Evolutionary conservation across 2,329 filamentous ascomycete genomes (phyloP).

Genomic region (Alternaria gansuensis): DNA sequence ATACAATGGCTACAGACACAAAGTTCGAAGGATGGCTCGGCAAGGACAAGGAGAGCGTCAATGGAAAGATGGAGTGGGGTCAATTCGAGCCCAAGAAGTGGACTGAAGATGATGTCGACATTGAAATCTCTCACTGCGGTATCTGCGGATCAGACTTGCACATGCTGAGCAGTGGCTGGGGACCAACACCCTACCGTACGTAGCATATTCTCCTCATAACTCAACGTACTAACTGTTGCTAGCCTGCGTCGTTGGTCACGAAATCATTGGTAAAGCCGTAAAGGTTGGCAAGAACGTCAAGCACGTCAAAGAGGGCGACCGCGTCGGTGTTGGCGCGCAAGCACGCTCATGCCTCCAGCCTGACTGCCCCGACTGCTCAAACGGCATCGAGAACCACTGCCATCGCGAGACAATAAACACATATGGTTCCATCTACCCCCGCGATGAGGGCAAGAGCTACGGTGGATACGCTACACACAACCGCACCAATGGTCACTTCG

Average conservation of each 20-base stretch:
- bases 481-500: conserved; percentile 76
- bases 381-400: conserved; percentile 61
- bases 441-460: conserved; percentile 67
- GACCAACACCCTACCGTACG: conserved; percentile 36
- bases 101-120: conserved; percentile 72
- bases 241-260: conserved; percentile 56
- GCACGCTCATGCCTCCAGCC: conserved; percentile 57
- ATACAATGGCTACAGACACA: conserved; percentile 31
- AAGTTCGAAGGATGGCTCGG: conserved; percentile 66
- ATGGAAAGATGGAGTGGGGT: conserved; percentile 66
- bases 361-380: conserved; percentile 58
- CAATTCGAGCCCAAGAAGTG: conserved; percentile 55
- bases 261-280: conserved; percentile 54
- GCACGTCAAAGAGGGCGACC: conserved; percentile 68
- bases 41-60: conserved; percentile 57
- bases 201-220: neutral
- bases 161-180: conserved; percentile 53
- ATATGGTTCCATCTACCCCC: conserved; percentile 57
- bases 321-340: conserved; percentile 62
- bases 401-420: conserved; percentile 53
- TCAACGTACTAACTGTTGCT: conserved; percentile 37
- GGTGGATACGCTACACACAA: conserved; percentile 72
- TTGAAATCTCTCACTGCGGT: conserved; percentile 54
- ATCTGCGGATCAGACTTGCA: conserved; percentile 51
- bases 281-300: conserved; percentile 57